phyloP scores from a whole-genome alignment of 371 early-diverging fungal genomes.

The Massospora cicadina region DNA sequence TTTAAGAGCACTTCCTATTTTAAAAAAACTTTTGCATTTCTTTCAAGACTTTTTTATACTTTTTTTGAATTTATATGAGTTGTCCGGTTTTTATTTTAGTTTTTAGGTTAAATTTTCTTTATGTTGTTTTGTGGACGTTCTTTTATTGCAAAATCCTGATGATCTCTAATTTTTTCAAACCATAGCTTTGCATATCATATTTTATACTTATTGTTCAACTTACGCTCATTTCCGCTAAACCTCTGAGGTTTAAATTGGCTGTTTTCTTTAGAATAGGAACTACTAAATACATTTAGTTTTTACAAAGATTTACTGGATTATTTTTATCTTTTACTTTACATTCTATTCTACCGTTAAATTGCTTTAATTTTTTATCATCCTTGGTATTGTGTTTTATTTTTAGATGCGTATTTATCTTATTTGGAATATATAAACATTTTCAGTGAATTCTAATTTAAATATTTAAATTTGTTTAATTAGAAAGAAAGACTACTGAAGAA shows the following conservation, averaged over 20 bases:
- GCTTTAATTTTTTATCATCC: too few species aligned
- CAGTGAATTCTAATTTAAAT: too few species aligned
- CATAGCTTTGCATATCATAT: neutral
- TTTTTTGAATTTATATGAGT: neutral
- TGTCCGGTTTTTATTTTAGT: neutral
- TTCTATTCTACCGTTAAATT: neutral
- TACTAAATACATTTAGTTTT: neutral
- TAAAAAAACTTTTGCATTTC: neutral
- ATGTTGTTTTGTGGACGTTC: neutral
- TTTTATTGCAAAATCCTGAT: neutral
- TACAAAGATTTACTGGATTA: neutral
- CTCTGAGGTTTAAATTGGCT: neutral
- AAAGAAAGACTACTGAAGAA: constrained; percentile 6
- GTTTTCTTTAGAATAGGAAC: too few species aligned
- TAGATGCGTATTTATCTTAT: too few species aligned
- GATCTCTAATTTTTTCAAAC: neutral
- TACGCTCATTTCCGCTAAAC: neutral
- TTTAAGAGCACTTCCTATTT: too few species aligned
- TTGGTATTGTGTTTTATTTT: too few species aligned
- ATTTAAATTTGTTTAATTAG: too few species aligned
- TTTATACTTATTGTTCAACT: neutral
- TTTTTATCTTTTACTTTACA: neutral
- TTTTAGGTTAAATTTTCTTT: neutral
- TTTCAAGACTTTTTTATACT: neutral
- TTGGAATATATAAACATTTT: too few species aligned